Evolutionary conservation across 805 yeast species (phyloP).

Genomic region (Teunomyces tritomae): DNA sequence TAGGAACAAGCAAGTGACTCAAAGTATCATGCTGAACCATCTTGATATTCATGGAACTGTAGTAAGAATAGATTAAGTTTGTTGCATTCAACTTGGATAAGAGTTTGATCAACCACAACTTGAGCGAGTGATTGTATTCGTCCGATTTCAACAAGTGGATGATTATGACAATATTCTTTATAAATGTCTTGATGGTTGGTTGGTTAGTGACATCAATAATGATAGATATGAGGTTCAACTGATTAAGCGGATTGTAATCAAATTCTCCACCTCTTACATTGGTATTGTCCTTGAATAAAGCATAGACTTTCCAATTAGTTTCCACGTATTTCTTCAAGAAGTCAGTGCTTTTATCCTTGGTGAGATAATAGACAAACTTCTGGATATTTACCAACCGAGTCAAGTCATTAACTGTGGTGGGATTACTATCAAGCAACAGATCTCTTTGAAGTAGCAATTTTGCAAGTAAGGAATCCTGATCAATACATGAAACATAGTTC

Average conservation of each 20-base stretch:
- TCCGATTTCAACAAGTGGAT: conserved; percentile 56
- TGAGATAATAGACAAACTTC: conserved; percentile 46
- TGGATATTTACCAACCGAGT: conserved; percentile 37
- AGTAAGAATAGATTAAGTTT: conserved; percentile 49
- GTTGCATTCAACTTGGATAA: conserved; percentile 59
- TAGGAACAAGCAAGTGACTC: conserved; percentile 44
- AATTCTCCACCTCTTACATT: conserved; percentile 43
- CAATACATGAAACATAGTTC: conserved; percentile 14
- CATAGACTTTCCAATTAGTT: conserved; percentile 26
- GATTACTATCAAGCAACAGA: neutral
- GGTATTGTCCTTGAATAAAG: conserved; percentile 27
- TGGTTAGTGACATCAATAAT: conserved; percentile 16
- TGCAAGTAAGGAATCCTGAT: neutral
- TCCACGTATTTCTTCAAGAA: conserved; percentile 1
- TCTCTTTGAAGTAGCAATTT: neutral
- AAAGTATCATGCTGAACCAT: conserved; percentile 75
- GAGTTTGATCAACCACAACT: conserved; percentile 67
- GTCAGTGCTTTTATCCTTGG: neutral
- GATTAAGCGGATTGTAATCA: conserved; percentile 72
- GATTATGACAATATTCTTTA: conserved; percentile 50
- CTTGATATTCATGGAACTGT: conserved; percentile 57
- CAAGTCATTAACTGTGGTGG: conserved; percentile 12
- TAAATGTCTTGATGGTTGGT: conserved; percentile 20
- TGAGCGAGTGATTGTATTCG: conserved; percentile 68
- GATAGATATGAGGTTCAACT: conserved; percentile 57